Conservation (phyloP, 2,329 filamentous ascomycete genomes). For the Penicillium sp. region DNA sequence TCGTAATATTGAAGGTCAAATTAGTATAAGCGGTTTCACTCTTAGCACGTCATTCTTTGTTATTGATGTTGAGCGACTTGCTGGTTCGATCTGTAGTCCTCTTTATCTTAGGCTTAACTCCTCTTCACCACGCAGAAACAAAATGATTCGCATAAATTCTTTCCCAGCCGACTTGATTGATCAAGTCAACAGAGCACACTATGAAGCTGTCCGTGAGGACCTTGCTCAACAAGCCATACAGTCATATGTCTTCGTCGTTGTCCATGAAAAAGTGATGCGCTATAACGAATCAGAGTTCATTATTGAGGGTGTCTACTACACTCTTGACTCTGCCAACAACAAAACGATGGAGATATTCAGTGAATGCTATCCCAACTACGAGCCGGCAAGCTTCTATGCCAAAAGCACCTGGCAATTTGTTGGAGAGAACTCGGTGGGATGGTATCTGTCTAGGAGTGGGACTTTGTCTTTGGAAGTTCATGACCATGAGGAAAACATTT, state of each 20-base stretch:
- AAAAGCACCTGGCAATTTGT: background rate
- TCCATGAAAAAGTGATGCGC: background rate
- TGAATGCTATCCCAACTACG: background rate
- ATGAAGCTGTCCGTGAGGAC: background rate
- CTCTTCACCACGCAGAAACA: background rate
- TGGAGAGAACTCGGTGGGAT: conserved; percentile 6
- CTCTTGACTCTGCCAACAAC: conserved; percentile 7
- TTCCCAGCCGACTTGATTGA: conserved; percentile 3
- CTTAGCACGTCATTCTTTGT: conserved; percentile 4
- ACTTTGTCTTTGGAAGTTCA: conserved; percentile 4
- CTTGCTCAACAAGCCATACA: background rate
- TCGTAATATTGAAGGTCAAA: background rate
- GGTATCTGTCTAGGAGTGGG: conserved; percentile 7
- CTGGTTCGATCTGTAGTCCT: background rate
- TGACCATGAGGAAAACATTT: background rate
- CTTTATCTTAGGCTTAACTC: no score
- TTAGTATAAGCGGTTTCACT: background rate
- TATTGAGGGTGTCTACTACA: conserved; percentile 7
- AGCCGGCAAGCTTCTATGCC: conserved; percentile 3
- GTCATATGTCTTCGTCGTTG: conserved; percentile 1
- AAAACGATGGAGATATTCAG: conserved; percentile 9
- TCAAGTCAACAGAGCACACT: conserved; percentile 2
- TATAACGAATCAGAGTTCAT: background rate
- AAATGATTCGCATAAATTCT: background rate
- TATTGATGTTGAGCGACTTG: background rate